phyloP scores from a whole-genome alignment of 1,284 basidiomycete genomes.

The Leccinum fuscescens region DNA sequence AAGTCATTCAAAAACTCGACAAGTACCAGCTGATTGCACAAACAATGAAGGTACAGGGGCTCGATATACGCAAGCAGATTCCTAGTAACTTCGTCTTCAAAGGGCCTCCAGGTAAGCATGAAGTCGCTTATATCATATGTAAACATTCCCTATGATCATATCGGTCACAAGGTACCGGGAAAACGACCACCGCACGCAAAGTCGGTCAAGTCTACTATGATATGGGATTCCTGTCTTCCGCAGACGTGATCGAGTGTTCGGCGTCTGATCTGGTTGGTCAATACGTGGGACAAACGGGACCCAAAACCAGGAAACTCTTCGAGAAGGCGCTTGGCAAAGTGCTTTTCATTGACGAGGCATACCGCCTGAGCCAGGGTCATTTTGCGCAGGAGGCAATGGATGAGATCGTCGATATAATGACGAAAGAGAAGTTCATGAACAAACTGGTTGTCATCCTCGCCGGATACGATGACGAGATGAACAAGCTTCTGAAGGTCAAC shows the following conservation, averaged over 20 bases:
- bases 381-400: constrained; percentile 68
- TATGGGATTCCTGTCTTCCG: constrained; percentile 58
- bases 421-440: constrained; percentile 49
- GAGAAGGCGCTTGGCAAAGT: constrained; percentile 62
- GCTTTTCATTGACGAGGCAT: constrained; percentile 67
- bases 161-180: constrained; percentile 34
- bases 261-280: constrained; percentile 63
- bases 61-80: constrained; percentile 46
- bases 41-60: constrained; percentile 39
- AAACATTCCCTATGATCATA: neutral
- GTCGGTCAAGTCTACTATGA: constrained; percentile 53
- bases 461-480: constrained; percentile 66
- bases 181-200: constrained; percentile 43
- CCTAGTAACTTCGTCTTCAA: constrained; percentile 69
- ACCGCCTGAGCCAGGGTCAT: constrained; percentile 53
- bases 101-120: constrained; percentile 57
- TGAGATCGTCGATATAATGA: constrained; percentile 61
- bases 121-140: constrained; percentile 21
- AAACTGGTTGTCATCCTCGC: constrained; percentile 66
- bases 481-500: constrained; percentile 55
- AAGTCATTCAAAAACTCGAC: constrained; percentile 46
- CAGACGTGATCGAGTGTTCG: constrained; percentile 59
- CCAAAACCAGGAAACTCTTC: constrained; percentile 54
- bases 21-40: constrained; percentile 50
- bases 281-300: constrained; percentile 66